phyloP scores from a whole-genome alignment of 495 filamentous ascomycete species.

The Hyaloscypha bicolor region DNA sequence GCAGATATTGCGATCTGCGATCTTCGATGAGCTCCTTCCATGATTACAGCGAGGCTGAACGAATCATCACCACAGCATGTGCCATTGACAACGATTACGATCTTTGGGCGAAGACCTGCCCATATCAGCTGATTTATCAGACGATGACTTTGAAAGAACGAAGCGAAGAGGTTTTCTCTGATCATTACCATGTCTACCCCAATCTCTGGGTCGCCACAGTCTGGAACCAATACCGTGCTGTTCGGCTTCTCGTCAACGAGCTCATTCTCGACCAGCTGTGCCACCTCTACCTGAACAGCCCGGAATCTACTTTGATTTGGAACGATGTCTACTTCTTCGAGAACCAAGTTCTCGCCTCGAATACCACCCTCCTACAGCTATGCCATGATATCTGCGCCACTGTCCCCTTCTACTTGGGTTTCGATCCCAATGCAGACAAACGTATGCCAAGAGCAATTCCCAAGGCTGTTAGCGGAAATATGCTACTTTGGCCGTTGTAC shows the following conservation, averaged over 20 bases:
- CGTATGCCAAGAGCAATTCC: not conserved
- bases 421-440: not conserved
- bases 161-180: slow-evolving; percentile 27
- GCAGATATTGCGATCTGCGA: slow-evolving; percentile 25
- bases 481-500: slow-evolving; percentile 54
- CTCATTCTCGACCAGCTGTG: slow-evolving; percentile 31
- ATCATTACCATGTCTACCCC: slow-evolving; percentile 49
- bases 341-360: slow-evolving; percentile 31
- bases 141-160: slow-evolving; percentile 16
- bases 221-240: slow-evolving; percentile 52
- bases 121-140: slow-evolving; percentile 28
- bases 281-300: slow-evolving; percentile 31
- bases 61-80: slow-evolving; percentile 41
- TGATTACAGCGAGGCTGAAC: slow-evolving; percentile 36
- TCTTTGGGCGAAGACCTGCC: slow-evolving; percentile 43
- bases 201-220: slow-evolving; percentile 44
- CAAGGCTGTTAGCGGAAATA: slow-evolving; percentile 36
- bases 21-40: slow-evolving; percentile 20
- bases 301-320: not conserved
- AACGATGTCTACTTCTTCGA: slow-evolving; percentile 11
- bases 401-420: slow-evolving; percentile 45
- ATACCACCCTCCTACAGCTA: slow-evolving; percentile 39
- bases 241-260: slow-evolving; percentile 51
- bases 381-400: slow-evolving; percentile 50
- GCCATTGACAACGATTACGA: slow-evolving; percentile 46